Base-by-base conservation (phyloP, 1,284 basidiomycete genomes). In the Coniophora puteana region DNA sequence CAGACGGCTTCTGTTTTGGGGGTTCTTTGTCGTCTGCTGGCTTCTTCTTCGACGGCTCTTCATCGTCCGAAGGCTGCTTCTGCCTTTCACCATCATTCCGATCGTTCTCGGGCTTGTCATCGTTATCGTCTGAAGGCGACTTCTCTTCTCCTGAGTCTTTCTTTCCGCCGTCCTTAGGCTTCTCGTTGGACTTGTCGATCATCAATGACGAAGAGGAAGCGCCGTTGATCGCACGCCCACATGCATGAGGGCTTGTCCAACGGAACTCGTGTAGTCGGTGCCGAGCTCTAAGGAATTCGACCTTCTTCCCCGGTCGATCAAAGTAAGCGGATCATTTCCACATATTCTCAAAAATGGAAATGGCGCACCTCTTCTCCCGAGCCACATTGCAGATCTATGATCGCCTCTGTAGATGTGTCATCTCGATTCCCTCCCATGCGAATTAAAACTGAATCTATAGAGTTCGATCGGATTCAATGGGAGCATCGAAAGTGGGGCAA, bases 331-430 rank as follows among this genome's bases (percentile, higher is more conserved):
- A 6, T 31, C 29, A 31, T 6, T 6, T 7, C 29, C n/a, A 18
- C 8, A 6, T 41, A 21, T 58, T 27, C 6, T n/a, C 14, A 31
- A n/a, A 6, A 14, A 6, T 18, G n/a, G 29, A 7, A 31, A 14
- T n/a, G 29, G 10, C 10, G n/a, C 20, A 31, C 29, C 29, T 31
- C 20, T 7, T 18, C 29, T 48, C 25, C 20, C 14, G 29, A 18
- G 14, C 14, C 29, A 18, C 29, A 31, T 16, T 7, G 8, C 8
- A 31, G 20, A 8, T 31, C 29, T 16, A 31, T 31, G 29, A 31
- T 14, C n/a, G 29, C 29, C 20, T 18, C 29, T 6, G 6, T 31
- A 8, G 29, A n/a, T 6, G 8, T 6, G 6, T 18, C 29, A 14
- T n/a, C 14, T 18, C 14, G 20, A 31, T n/a, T n/a, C n/a, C n/a